Conservation (phyloP, 441 rosid genomes). For the Brassica balearica region DNA sequence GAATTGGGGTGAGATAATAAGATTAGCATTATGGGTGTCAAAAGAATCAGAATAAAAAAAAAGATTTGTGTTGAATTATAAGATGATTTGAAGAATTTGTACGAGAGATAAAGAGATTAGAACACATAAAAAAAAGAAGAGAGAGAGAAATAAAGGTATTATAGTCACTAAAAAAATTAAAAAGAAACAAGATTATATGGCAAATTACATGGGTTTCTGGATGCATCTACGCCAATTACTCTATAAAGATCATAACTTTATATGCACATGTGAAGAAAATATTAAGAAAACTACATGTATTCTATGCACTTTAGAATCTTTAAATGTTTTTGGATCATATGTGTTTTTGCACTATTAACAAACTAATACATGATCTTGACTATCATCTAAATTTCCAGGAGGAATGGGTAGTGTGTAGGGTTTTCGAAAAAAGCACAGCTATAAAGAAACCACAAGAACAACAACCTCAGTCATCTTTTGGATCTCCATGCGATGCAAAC, state of each 20-base stretch:
- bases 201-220: too few relatives aligned
- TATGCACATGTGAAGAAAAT: neutral
- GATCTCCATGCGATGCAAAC: conserved; percentile 73
- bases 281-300: neutral
- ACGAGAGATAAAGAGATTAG: too few relatives aligned
- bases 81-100: too few relatives aligned
- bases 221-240: too few relatives aligned
- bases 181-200: too few relatives aligned
- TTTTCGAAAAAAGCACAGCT: conserved; percentile 59
- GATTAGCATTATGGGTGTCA: too few relatives aligned
- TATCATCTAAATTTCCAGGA: conserved; percentile 45
- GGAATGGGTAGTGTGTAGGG: conserved; percentile 79
- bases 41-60: too few relatives aligned
- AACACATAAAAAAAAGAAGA: too few relatives aligned
- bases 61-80: too few relatives aligned
- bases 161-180: too few relatives aligned
- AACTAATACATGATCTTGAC: neutral
- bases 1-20: too few relatives aligned
- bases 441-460: conserved; percentile 60
- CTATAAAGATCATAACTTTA: neutral
- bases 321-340: neutral
- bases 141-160: too few relatives aligned
- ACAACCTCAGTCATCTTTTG: conserved; percentile 59
- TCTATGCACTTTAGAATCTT: neutral
- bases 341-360: conserved; percentile 5